Percentiles rank a stretch among this genome's conserved stretches.
Evolutionary conservation across 31 red algal genomes (phyloP).

Genomic region (Endocladia muricata): DNA sequence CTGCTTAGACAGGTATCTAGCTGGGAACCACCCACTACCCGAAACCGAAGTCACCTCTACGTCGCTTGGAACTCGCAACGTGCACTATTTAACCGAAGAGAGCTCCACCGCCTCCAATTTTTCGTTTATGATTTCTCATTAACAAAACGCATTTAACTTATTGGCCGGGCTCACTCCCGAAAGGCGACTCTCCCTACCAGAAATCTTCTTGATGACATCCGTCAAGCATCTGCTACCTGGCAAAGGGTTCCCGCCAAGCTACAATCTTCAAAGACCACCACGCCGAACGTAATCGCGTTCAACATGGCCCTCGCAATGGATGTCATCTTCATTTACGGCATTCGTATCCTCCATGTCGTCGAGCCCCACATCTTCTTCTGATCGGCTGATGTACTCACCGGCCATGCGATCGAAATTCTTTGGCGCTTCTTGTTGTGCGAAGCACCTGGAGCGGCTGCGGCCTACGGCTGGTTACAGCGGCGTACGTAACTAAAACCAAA

Average conservation of each 20-base stretch:
- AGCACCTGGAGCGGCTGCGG: too few species aligned
- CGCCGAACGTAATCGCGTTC: conserved; percentile 2
- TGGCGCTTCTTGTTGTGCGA: conserved; percentile 35
- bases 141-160: background rate
- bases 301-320: conserved; percentile 25
- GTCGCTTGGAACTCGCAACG: background rate
- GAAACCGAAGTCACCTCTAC: background rate
- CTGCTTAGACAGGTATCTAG: background rate
- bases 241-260: background rate
- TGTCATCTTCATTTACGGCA: conserved; percentile 16
- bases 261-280: background rate
- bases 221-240: background rate
- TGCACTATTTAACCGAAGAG: background rate
- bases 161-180: background rate
- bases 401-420: conserved; percentile 3
- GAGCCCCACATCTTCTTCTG: conserved; percentile 31
- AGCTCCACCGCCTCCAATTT: background rate
- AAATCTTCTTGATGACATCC: conserved; percentile 28
- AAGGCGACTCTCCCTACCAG: background rate
- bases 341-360: conserved; percentile 24
- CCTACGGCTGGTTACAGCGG: too few species aligned
- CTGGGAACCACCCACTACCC: background rate
- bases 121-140: background rate
- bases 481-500: too few species aligned
- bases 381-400: background rate